These are phyloP conservation scores for Colletotrichum viniferum DNA, from an alignment of 2,329 filamentous ascomycete species.

Conservation along the genomic window DNA sequence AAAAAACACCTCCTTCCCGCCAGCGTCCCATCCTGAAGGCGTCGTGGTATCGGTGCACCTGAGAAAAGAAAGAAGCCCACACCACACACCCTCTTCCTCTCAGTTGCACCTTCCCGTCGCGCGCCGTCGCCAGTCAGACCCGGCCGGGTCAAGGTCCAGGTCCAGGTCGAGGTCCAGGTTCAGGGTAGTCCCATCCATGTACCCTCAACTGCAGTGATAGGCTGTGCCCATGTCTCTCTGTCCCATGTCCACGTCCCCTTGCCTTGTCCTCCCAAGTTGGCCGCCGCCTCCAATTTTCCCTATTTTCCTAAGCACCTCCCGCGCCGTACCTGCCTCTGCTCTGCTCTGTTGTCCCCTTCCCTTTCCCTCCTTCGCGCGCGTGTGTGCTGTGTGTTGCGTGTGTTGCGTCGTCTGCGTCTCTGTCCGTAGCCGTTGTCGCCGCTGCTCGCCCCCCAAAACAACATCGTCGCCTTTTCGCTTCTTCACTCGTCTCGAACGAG, in stretches of 20 bases:
- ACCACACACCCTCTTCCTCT: not conserved
- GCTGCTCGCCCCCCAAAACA: not conserved
- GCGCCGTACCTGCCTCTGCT: not conserved
- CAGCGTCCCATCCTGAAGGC: not conserved
- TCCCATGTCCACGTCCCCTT: not conserved
- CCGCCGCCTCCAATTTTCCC: constrained; percentile 8
- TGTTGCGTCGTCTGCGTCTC: not conserved
- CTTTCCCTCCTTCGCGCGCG: not conserved
- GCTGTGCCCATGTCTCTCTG: constrained; percentile 15
- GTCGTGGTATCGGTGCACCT: not conserved
- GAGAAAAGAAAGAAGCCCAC: not conserved
- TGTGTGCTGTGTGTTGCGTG: constrained; percentile 6
- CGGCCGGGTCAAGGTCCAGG: constrained; percentile 1
- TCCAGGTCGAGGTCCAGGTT: not conserved
- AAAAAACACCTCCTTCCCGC: not conserved
- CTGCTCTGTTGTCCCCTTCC: not conserved
- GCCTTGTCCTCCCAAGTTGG: not conserved
- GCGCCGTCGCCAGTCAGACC: constrained; percentile 8
- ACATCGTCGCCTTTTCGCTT: not conserved
- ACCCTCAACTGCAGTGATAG: not conserved
- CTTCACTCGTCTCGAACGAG: constrained; percentile 8
- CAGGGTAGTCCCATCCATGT: not conserved
- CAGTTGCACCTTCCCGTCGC: constrained; percentile 12
- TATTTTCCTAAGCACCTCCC: constrained; percentile 14
- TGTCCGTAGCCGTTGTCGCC: constrained; percentile 5